Evolutionary conservation across 2,329 filamentous ascomycete species (phyloP).

Genomic region (Cercospora sojina): DNA sequence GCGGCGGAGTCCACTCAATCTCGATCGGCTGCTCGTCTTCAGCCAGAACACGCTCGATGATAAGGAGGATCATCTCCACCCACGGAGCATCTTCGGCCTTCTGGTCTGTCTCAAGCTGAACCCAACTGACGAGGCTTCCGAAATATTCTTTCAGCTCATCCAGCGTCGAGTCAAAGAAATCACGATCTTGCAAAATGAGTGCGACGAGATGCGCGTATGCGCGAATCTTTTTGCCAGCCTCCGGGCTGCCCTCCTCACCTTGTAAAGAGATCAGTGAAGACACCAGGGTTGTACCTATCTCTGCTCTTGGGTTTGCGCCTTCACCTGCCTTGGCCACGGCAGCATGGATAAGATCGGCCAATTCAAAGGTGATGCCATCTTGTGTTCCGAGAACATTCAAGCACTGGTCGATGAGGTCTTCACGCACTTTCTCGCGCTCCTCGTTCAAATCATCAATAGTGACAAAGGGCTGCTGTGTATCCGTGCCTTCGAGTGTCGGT

Average conservation of each 20-base stretch:
- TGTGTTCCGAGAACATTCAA: constrained; percentile 87
- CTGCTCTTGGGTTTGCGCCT: constrained; percentile 60
- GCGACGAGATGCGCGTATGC: constrained; percentile 91
- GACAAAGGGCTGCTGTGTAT: constrained; percentile 44
- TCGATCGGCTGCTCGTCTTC: constrained; percentile 80
- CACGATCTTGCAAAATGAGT: constrained; percentile 75
- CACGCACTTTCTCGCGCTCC: constrained; percentile 68
- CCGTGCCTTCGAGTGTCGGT: constrained; percentile 19
- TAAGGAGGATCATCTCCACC: constrained; percentile 85
- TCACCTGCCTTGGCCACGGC: constrained; percentile 64
- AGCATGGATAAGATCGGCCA: constrained; percentile 80
- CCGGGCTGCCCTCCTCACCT: constrained; percentile 49
- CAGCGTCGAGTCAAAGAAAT: constrained; percentile 76
- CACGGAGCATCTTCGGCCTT: constrained; percentile 79
- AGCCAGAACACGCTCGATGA: constrained; percentile 85
- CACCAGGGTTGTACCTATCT: constrained; percentile 79
- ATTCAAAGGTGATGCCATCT: constrained; percentile 82
- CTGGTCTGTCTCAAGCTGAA: constrained; percentile 67
- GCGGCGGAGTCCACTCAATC: constrained; percentile 62
- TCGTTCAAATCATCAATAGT: constrained; percentile 79
- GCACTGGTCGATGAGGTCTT: constrained; percentile 81
- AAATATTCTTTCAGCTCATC: constrained; percentile 76
- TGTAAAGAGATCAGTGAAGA: constrained; percentile 74
- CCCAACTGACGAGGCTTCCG: constrained; percentile 71
- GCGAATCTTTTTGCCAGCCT: constrained; percentile 70